These are phyloP conservation scores for Beauveria varroae DNA, from an alignment of 2,329 filamentous ascomycete species.

Conservation along the genomic window DNA sequence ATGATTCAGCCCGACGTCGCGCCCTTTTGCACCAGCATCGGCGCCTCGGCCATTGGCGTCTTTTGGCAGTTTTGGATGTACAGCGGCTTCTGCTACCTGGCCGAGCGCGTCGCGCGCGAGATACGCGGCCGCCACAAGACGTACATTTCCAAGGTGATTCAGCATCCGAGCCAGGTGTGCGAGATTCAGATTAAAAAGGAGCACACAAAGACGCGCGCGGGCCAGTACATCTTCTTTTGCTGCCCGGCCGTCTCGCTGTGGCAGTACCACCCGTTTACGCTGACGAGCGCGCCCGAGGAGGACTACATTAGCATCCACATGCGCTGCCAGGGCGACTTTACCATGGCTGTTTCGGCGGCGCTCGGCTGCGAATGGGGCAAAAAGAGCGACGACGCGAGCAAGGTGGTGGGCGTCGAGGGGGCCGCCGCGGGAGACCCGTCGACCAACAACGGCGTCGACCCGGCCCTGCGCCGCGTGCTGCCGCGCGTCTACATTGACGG, in stretches of 20 bases:
- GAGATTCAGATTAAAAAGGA: conserved; percentile 93
- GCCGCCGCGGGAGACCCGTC: conserved; percentile 14
- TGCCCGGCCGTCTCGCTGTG: conserved; percentile 79
- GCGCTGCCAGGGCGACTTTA: conserved; percentile 77
- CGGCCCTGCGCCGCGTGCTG: conserved; percentile 63
- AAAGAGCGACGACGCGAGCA: conserved; percentile 41
- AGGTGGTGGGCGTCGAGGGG: conserved; percentile 60
- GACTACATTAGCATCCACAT: conserved; percentile 86
- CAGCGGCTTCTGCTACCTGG: conserved; percentile 70
- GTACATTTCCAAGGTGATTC: conserved; percentile 81
- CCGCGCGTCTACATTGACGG: conserved; percentile 78
- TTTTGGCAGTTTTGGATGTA: conserved; percentile 92
- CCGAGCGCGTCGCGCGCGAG: conserved; percentile 72
- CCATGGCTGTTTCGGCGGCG: conserved; percentile 57
- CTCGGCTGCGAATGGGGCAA: conserved; percentile 69
- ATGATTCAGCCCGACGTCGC: conserved; percentile 83
- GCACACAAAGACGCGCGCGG: conserved; percentile 70
- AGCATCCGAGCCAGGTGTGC: conserved; percentile 81
- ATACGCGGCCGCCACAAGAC: conserved; percentile 75
- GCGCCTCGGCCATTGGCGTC: conserved; percentile 59
- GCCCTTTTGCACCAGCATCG: conserved; percentile 66
- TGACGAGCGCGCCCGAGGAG: conserved; percentile 82
- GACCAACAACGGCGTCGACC: conserved; percentile 53
- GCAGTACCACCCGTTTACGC: conserved; percentile 84
- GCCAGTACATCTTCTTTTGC: conserved; percentile 85